These are phyloP conservation scores for Lunasporangiospora selenospora DNA, from an alignment of 192 early-diverging fungal genomes.

Conservation along the genomic window DNA sequence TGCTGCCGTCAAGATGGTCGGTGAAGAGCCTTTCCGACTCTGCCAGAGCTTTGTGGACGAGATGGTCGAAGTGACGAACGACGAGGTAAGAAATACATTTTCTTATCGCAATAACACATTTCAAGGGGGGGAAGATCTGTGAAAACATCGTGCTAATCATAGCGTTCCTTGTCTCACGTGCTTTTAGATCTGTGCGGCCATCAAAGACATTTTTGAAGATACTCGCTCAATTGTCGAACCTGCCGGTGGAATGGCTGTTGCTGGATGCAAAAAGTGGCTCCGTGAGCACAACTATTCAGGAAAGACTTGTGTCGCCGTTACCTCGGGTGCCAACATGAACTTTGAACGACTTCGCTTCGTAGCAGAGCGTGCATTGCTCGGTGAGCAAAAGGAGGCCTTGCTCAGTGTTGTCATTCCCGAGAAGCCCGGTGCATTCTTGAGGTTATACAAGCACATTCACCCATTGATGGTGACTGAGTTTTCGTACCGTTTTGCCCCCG, in stretches of 20 bases:
- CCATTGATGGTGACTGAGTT: slow-evolving; percentile 94
- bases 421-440: slow-evolving; percentile 71
- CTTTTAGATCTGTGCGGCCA: slow-evolving; percentile 89
- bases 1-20: slow-evolving; percentile 92
- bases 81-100: slow-evolving; percentile 77
- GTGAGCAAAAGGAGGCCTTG: slow-evolving; percentile 93
- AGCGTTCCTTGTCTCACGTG: too few species aligned
- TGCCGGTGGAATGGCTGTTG: slow-evolving; percentile 89
- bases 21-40: slow-evolving; percentile 87
- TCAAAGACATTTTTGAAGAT: slow-evolving; percentile 91
- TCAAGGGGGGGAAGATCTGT: too few species aligned
- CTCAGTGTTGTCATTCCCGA: slow-evolving; percentile 94
- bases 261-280: slow-evolving; percentile 88
- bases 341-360: slow-evolving; percentile 99
- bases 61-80: slow-evolving; percentile 89
- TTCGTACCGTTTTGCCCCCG: slow-evolving; percentile 65
- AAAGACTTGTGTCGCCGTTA: slow-evolving; percentile 76
- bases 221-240: slow-evolving; percentile 96
- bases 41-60: slow-evolving; percentile 86
- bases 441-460: slow-evolving; percentile 81
- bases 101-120: too few species aligned
- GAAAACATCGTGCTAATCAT: too few species aligned
- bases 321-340: slow-evolving; percentile 98
- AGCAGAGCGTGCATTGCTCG: slow-evolving; percentile 93
- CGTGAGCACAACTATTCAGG: slow-evolving; percentile 56